phyloP scores from a whole-genome alignment of 768 basidiomycete genomes.

The Kwoniella mangroviensis region DNA sequence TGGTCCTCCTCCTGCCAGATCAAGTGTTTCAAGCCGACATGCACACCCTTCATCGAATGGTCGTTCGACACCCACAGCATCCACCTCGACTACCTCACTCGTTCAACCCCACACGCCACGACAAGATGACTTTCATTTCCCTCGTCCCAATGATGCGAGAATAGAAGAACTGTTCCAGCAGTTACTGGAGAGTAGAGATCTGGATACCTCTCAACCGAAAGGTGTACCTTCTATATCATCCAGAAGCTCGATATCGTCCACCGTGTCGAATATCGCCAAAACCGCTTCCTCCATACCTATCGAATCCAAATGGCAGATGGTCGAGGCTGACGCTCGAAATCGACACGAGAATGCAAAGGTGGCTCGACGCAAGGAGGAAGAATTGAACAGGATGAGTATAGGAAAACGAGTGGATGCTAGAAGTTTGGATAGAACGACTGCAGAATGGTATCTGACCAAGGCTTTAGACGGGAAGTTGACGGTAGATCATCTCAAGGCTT shows the following conservation, averaged over 20 bases:
- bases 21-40: slow-evolving; percentile 19
- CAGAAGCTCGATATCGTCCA: slow-evolving; percentile 30
- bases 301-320: slow-evolving; percentile 90
- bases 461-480: slow-evolving; percentile 86
- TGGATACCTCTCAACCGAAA: slow-evolving; percentile 56
- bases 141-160: slow-evolving; percentile 76
- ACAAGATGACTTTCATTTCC: slow-evolving; percentile 68
- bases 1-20: slow-evolving; percentile 6
- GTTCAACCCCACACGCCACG: slow-evolving; percentile 12
- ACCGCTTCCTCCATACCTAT: slow-evolving; percentile 62
- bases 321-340: slow-evolving; percentile 78
- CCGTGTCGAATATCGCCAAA: slow-evolving; percentile 19
- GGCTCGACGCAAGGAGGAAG: slow-evolving; percentile 60
- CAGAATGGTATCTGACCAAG: slow-evolving; percentile 91
- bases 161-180: slow-evolving; percentile 81
- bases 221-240: slow-evolving; percentile 33
- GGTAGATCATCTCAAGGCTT: slow-evolving; percentile 73
- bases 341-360: slow-evolving; percentile 69
- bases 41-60: slow-evolving; percentile 10
- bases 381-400: slow-evolving; percentile 61
- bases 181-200: slow-evolving; percentile 71
- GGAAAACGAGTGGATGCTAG: slow-evolving; percentile 49
- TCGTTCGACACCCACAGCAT: slow-evolving; percentile 20
- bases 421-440: slow-evolving; percentile 66
- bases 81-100: slow-evolving; percentile 17